A percentile compares a stretch with the other conserved stretches of the same genome.
Conservation (phyloP, 2,329 filamentous ascomycete species). For the Diaporthe australafricana region DNA sequence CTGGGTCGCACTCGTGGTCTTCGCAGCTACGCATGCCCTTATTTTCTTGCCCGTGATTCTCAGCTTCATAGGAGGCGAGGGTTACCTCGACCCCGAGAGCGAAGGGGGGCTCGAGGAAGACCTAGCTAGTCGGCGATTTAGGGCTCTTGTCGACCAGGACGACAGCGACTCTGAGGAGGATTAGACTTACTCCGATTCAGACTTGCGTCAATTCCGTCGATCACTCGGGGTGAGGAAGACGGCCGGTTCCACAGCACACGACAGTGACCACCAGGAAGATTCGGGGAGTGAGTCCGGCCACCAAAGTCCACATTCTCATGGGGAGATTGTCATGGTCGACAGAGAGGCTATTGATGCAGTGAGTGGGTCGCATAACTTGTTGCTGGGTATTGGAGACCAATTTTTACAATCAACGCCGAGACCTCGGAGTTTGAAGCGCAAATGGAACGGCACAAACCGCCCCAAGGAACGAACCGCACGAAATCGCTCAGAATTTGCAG, state of each 20-base stretch:
- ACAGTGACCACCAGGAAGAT: not conserved
- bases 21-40: constrained; percentile 88
- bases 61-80: constrained; percentile 85
- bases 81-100: constrained; percentile 88
- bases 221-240: not conserved
- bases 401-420: not conserved
- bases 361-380: not conserved
- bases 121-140: constrained; percentile 81
- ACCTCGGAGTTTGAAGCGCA: not conserved
- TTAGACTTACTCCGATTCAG: constrained; percentile 41
- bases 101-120: constrained; percentile 93
- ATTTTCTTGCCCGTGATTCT: constrained; percentile 92
- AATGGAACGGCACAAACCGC: not conserved
- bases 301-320: not conserved
- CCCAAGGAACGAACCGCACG: not conserved
- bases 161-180: constrained; percentile 79
- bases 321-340: not conserved
- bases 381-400: not conserved
- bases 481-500: too few relatives aligned
- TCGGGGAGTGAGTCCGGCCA: too few relatives aligned
- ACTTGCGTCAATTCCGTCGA: constrained; percentile 41
- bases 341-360: not conserved
- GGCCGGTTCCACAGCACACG: not conserved
- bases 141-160: constrained; percentile 81
- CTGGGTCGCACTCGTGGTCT: constrained; percentile 91